phyloP scores from a whole-genome alignment of 2,329 filamentous ascomycete genomes.

The Dothideomycetes sp. region DNA sequence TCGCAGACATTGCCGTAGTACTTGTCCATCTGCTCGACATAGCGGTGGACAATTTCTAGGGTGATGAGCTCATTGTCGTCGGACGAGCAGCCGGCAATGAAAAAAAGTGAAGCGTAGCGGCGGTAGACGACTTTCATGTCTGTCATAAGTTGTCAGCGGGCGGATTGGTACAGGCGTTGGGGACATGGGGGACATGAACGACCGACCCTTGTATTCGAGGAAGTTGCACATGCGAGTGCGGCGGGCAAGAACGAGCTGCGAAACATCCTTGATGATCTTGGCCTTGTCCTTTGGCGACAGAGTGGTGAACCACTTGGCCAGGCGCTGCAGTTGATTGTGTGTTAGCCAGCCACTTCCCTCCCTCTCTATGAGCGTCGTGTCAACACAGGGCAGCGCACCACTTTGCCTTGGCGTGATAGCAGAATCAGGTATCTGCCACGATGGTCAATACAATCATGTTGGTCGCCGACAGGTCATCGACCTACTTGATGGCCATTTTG shows the following conservation, averaged over 20 bases:
- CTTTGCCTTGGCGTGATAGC: constrained; percentile 96
- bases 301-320: constrained; percentile 99
- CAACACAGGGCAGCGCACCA: constrained; percentile 54
- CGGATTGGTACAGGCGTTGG: constrained; percentile 13
- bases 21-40: constrained; percentile 99
- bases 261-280: constrained; percentile 99
- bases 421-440: constrained; percentile 80
- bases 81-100: constrained; percentile 95
- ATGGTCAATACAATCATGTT: constrained; percentile 13
- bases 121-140: constrained; percentile 98
- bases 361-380: not conserved
- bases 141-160: constrained; percentile 30
- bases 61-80: constrained; percentile 97
- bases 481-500: constrained; percentile 49
- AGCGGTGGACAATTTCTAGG: constrained; percentile 96
- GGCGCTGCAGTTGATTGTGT: constrained; percentile 53
- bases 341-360: constrained; percentile 32
- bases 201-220: constrained; percentile 89
- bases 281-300: constrained; percentile 96
- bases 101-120: constrained; percentile 96
- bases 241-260: constrained; percentile 89
- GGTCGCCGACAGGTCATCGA: constrained; percentile 3
- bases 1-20: constrained; percentile 99
- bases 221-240: constrained; percentile 99
- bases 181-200: constrained; percentile 16